These are phyloP conservation scores for Lachancea sp. DNA, from an alignment of 805 yeast species.

Conservation along the genomic window DNA sequence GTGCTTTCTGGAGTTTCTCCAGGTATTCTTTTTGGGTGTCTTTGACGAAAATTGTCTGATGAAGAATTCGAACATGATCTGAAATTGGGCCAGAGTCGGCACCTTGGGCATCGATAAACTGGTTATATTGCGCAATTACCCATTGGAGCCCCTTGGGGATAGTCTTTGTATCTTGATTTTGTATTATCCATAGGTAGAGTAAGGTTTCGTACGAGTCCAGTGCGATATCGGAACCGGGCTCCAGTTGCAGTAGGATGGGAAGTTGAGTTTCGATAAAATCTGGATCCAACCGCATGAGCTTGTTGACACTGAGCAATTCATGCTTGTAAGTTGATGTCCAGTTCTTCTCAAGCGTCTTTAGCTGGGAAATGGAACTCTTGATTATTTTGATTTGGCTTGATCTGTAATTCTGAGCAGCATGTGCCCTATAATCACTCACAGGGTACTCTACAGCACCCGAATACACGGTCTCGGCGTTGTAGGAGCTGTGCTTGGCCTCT, in stretches of 20 bases:
- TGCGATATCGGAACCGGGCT: conserved; percentile 39
- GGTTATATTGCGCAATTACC: background rate
- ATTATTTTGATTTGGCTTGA: conserved; percentile 45
- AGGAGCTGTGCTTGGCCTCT: conserved; percentile 38
- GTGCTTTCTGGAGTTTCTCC: conserved; percentile 12
- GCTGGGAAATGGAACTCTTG: conserved; percentile 36
- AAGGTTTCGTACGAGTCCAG: conserved; percentile 5
- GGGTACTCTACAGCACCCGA: conserved; percentile 4
- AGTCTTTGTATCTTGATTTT: background rate
- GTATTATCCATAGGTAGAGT: conserved; percentile 2
- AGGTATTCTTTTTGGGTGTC: conserved; percentile 6
- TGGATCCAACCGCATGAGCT: conserved; percentile 45
- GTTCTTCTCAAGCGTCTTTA: conserved; percentile 47
- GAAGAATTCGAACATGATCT: background rate
- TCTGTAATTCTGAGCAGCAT: conserved; percentile 40
- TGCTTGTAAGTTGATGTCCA: conserved; percentile 39
- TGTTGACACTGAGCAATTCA: conserved; percentile 44
- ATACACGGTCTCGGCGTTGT: conserved; percentile 16
- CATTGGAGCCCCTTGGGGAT: conserved; percentile 2
- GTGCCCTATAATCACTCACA: conserved; percentile 13
- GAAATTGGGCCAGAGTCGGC: background rate
- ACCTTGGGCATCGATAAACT: background rate
- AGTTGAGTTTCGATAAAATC: conserved; percentile 40
- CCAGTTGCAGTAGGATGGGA: conserved; percentile 29
- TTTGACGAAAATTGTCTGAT: conserved; percentile 5